Conservation (phyloP, 202 grass and related monocot genomes). For the Alloteropsis angusta region DNA sequence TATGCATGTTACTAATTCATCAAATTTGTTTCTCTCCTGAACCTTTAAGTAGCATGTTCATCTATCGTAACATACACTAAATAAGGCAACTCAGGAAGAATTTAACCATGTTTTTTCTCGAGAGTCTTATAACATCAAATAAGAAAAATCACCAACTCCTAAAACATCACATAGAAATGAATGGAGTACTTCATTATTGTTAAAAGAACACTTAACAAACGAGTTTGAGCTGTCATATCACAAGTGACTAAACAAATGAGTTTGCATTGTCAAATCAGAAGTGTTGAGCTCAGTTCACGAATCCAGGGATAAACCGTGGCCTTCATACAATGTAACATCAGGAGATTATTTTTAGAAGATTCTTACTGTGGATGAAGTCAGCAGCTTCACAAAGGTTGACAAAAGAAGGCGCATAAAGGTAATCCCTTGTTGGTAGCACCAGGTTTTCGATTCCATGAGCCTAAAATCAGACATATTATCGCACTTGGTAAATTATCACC, state of each 20-base stretch:
- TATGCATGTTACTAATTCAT: neutral
- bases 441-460: slow-evolving; percentile 79
- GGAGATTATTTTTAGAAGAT: neutral
- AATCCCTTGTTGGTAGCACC: slow-evolving; percentile 90
- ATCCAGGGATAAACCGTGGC: neutral
- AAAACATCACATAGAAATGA: neutral
- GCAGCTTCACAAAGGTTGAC: slow-evolving; percentile 61
- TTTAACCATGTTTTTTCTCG: neutral
- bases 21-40: neutral
- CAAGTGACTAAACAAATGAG: neutral
- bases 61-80: neutral
- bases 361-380: slow-evolving; percentile 86
- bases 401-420: slow-evolving; percentile 86
- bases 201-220: neutral
- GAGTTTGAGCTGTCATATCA: neutral
- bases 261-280: neutral
- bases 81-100: neutral
- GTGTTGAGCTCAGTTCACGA: neutral
- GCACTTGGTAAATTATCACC: neutral
- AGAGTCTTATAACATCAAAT: neutral
- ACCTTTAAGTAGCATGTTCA: neutral
- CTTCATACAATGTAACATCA: neutral
- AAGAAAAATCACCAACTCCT: neutral
- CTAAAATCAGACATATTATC: slow-evolving; percentile 39
- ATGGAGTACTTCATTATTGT: neutral